Evolutionary conservation across 805 yeast genomes (phyloP).

Genomic region (Lachancea thermotolerans): DNA sequence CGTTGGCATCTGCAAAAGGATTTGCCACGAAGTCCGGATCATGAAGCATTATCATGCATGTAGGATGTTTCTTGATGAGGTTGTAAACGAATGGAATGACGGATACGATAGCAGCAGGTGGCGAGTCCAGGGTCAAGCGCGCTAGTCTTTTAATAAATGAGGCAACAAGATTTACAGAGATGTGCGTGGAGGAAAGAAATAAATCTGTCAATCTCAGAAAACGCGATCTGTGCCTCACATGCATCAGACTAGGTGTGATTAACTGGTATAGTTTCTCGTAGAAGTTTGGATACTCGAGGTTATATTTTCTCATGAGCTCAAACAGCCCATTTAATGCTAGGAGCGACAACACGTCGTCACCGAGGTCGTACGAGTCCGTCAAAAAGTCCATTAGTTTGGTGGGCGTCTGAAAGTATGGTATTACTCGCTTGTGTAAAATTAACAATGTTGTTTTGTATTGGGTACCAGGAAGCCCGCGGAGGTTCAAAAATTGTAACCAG

Average conservation of each 20-base stretch:
- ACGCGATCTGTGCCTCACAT: constrained; percentile 74
- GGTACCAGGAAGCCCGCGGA: constrained; percentile 37
- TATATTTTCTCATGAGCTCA: constrained; percentile 71
- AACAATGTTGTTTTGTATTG: constrained; percentile 67
- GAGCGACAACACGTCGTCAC: constrained; percentile 54
- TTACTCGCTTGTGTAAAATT: constrained; percentile 73
- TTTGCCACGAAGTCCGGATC: constrained; percentile 28
- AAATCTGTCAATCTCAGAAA: constrained; percentile 82
- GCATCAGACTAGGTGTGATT: constrained; percentile 67
- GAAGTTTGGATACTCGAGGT: constrained; percentile 89
- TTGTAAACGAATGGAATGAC: constrained; percentile 89
- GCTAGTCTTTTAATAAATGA: constrained; percentile 82
- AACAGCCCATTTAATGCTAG: constrained; percentile 83
- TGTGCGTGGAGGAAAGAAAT: constrained; percentile 79
- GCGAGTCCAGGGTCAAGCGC: constrained; percentile 64
- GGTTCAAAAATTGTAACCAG: constrained; percentile 52
- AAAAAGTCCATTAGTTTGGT: constrained; percentile 86
- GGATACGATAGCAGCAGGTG: constrained; percentile 84
- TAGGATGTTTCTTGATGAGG: constrained; percentile 82
- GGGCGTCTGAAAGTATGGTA: constrained; percentile 76
- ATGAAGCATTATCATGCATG: constrained; percentile 87
- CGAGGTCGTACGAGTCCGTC: constrained; percentile 70
- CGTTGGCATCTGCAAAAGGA: constrained; percentile 22
- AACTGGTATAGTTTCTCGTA: constrained; percentile 75
- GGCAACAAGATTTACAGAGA: constrained; percentile 77